These are phyloP conservation scores for Russula emetica DNA, from an alignment of 768 basidiomycete genomes.

Conservation along the genomic window DNA sequence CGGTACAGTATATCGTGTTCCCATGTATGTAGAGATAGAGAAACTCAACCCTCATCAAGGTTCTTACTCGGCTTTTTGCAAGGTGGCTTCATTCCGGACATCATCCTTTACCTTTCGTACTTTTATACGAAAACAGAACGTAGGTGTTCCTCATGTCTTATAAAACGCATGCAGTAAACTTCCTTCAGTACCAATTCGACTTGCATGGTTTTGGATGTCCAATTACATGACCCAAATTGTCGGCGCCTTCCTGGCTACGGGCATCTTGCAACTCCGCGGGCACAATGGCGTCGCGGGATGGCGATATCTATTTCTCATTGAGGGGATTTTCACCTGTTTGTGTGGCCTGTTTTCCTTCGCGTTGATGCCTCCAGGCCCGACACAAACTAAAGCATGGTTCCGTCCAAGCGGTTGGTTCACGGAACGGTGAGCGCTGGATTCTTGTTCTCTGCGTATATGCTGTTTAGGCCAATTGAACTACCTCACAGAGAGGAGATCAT, in stretches of 20 bases:
- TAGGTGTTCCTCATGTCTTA: neutral
- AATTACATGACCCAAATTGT: neutral
- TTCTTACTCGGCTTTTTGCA: neutral
- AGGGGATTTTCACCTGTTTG: constrained; percentile 1
- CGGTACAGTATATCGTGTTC: neutral
- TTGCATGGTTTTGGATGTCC: constrained; percentile 2
- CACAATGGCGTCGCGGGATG: neutral
- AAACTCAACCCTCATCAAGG: neutral
- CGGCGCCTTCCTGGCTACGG: neutral
- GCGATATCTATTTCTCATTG: constrained; percentile 3
- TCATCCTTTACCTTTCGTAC: neutral
- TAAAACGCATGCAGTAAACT: neutral
- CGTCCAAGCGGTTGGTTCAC: constrained; percentile 1
- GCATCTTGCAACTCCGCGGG: neutral
- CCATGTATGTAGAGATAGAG: neutral
- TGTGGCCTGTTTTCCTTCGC: neutral
- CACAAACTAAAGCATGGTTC: constrained; percentile 5
- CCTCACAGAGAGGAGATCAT: constrained; percentile 2
- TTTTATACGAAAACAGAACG: constrained; percentile 7
- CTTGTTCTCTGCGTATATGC: neutral
- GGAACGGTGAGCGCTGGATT: neutral
- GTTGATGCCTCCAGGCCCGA: constrained; percentile 4
- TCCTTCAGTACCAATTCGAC: neutral
- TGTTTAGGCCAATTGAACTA: neutral
- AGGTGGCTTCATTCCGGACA: constrained; percentile 1